Evolutionary conservation across 225 moss, liverwort and hornwort genomes (phyloP).

Genomic region (Pseudoscleropodium purum): DNA sequence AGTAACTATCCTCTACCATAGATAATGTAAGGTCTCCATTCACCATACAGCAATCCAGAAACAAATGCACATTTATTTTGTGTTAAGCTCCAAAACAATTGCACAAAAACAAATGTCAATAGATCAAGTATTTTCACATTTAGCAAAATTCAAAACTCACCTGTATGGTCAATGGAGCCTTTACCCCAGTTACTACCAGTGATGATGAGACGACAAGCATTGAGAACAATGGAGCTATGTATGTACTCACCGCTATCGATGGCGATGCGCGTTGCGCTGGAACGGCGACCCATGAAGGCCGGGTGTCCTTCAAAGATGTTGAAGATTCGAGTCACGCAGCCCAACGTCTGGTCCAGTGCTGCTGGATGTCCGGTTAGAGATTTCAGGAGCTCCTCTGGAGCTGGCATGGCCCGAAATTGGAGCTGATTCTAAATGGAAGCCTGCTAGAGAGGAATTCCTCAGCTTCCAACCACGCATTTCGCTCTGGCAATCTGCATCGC

Average conservation of each 20-base stretch:
- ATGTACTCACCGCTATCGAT: conserved; percentile 10
- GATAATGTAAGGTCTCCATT: background rate
- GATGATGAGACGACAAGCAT: background rate
- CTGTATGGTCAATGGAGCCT: background rate
- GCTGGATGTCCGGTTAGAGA: background rate
- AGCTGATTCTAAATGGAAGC: background rate
- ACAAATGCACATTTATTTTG: background rate
- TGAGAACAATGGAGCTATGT: background rate
- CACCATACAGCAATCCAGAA: background rate
- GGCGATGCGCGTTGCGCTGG: conserved; percentile 9
- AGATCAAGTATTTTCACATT: background rate
- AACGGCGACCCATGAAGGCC: conserved; percentile 20
- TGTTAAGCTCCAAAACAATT: background rate
- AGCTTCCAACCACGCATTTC: background rate
- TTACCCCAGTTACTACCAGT: background rate
- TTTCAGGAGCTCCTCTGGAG: conserved; percentile 18
- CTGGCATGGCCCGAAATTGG: conserved; percentile 6
- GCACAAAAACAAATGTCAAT: background rate
- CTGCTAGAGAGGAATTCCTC: background rate
- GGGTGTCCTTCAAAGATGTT: conserved; percentile 37
- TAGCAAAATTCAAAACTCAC: background rate
- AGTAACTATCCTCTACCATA: background rate
- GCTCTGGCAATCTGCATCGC: background rate
- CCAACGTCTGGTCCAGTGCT: conserved; percentile 10
- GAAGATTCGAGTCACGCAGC: conserved; percentile 31